Conservation (phyloP, 139 green algal genomes). For the Chlamydomonas sp. region DNA sequence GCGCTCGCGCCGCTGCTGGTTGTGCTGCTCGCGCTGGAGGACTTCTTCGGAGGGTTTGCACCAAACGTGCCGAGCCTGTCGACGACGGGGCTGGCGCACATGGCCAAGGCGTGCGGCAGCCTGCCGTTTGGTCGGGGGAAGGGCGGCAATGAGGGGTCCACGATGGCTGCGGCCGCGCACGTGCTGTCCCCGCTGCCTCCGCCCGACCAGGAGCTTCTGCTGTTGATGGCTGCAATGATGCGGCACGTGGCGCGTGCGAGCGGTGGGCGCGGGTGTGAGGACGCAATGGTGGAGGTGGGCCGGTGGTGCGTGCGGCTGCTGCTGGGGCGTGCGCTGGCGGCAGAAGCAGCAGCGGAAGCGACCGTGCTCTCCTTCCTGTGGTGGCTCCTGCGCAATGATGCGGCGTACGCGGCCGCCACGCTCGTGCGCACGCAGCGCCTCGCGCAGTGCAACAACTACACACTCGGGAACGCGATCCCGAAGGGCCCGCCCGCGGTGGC, state of each 20-base stretch:
- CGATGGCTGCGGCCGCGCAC: not conserved
- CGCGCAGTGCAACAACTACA: not conserved
- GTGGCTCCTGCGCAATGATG: not conserved
- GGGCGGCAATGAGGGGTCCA: not conserved
- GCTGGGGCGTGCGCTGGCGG: constrained; percentile 9
- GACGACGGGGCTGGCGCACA: not conserved
- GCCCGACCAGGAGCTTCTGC: constrained; percentile 37
- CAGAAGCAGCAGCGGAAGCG: constrained; percentile 1
- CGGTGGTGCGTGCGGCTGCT: constrained; percentile 26
- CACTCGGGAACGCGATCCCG: no score
- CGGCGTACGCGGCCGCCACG: not conserved
- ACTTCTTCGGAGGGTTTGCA: not conserved
- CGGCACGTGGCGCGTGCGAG: constrained; percentile 15
- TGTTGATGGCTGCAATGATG: constrained; percentile 33
- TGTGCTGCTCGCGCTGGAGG: not conserved
- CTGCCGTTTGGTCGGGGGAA: not conserved
- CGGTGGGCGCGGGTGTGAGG: constrained; percentile 17
- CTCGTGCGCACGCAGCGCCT: no score
- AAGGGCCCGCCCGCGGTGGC: no score
- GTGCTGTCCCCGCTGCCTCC: constrained; percentile 23
- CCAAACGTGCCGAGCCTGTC: not conserved
- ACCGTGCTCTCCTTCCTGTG: constrained; percentile 1
- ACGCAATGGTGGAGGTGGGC: constrained; percentile 17
- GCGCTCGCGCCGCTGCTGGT: not conserved
- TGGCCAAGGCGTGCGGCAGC: no score